Evolutionary conservation across 495 filamentous ascomycete genomes (phyloP), one percentile per base, ranked within the genome.

Genomic region (Sabuloglossum arenarium): DNA sequence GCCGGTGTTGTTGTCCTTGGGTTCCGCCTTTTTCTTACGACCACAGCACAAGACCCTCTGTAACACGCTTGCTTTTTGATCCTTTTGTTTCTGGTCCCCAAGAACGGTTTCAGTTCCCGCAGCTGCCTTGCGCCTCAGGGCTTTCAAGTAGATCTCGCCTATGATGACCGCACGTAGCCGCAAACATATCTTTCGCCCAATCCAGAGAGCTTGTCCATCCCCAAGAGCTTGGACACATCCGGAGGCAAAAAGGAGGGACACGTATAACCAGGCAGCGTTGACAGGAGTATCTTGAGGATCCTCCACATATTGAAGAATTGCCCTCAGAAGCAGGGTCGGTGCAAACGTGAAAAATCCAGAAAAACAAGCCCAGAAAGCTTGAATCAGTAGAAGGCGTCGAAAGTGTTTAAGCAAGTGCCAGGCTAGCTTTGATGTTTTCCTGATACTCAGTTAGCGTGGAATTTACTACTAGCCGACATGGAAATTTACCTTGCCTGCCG

Each of bases 91-190:
- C 60, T 66, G 68, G 56, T 64, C 64, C 10, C 84, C 85, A 19
- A 88, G 72, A 16, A 76, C 70, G 10, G 77, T 76, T 57, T 91
- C 88, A 10, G 75, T 71, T 29, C 82, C 81, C 9, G 88, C 79
- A 45, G 87, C 81, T 29, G 86, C 90, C 66, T 91, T 94, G 45
- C 93, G 80, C 59, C 89, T 77, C n/a, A 99, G 74, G 3, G 93
- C 86, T 68, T 99, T 99, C 37, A 90, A 85, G 65, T 97, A 99
- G 39, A 99, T 88, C 64, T 99, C 93, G 49, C 93, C 93, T 62
- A 99, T 85, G 43, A 99, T 87, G 61, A 99, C 88, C 25, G 93
- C 88, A 37, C 90, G 85, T 34, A 97, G 72, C 54, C 84, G 82
- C 60, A 99, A 87, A 67, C 89, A 94, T 55, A 97, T 86, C 66